Base-by-base conservation (phyloP, 768 basidiomycete species). In the Auricularia heimuer region DNA sequence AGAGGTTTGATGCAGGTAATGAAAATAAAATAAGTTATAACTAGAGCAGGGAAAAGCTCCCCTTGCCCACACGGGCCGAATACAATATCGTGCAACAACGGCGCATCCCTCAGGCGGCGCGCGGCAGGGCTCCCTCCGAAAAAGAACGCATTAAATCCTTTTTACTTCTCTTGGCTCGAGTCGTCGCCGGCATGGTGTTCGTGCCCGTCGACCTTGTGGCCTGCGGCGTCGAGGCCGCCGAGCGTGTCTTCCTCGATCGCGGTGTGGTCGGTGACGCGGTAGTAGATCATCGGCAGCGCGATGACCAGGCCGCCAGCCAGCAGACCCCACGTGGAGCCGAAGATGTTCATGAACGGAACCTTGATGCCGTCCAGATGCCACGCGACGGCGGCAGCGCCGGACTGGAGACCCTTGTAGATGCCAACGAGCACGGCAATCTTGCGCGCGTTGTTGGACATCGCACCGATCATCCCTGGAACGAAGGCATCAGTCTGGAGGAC, bases 361-460 rank as follows among this genome's bases (percentile, higher is more conserved):
- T 63, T 63, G 42, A 51, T 14, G n/a, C 21, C 42, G 47, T 63
- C 63, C 14, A 54, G 3, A 18, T 33, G n/a, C 63, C 63, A 63
- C 29, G 18, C 63, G 47, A 63, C 63, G 4, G 63, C 63, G 34
- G 42, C 63, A n/a, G 33, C 21, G 47, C 33, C 63, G 47, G 42
- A 45, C 47, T 63, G 63, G 7, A 63, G 18, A 14, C 42, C 39
- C 47, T 63, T 63, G 63, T 63, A 92, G 70, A 93, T 89, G 54
- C 91, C 92, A 18, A 86, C 78, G 70, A 93, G 87, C 71, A 90
- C 82, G 0, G 90, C 90, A 29, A 93, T 82, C 72, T 90, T 90
- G 2, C 80, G 83, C 8, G 88, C 84, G 73, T 92, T 85, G 69
- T 92, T 92, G 21, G 89, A 90, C 86, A 94, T 89, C 12, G 89